Conservation (phyloP, 2,329 filamentous ascomycete species). For the Penicillium sp. region DNA sequence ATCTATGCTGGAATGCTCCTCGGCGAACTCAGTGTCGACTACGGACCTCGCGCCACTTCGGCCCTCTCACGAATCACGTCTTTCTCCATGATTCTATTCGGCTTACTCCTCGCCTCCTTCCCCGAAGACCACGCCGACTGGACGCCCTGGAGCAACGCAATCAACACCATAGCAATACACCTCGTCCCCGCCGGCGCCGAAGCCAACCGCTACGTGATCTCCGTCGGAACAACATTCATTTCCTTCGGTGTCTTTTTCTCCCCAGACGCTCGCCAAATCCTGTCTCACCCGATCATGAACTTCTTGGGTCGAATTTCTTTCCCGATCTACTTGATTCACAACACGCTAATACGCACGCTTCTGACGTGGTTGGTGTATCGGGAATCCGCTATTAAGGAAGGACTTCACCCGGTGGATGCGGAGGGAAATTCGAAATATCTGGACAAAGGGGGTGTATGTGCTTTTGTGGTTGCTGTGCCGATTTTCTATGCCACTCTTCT, state of each 20-base stretch:
- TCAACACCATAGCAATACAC: conserved; percentile 8
- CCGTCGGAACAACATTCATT: conserved; percentile 17
- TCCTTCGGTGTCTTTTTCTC: conserved; percentile 24
- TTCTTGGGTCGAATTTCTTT: conserved; percentile 25
- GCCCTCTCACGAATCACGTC: conserved; percentile 16
- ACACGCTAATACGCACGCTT: conserved; percentile 22
- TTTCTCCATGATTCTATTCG: conserved; percentile 18
- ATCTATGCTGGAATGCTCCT: conserved; percentile 24
- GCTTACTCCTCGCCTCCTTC: conserved; percentile 20
- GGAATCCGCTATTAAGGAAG: conserved; percentile 1
- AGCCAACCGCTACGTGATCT: conserved; percentile 19
- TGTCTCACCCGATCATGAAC: conserved; percentile 19
- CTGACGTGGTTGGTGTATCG: conserved; percentile 22
- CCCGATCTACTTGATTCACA: conserved; percentile 26
- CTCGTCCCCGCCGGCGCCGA: conserved; percentile 18
- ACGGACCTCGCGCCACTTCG: conserved; percentile 16
- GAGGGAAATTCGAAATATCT: neutral
- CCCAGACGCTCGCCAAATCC: conserved; percentile 12
- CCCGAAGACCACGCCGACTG: conserved; percentile 21
- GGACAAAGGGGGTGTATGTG: neutral
- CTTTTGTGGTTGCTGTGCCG: neutral
- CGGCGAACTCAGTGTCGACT: conserved; percentile 22
- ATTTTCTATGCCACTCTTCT: conserved; percentile 2
- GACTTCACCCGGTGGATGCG: conserved; percentile 1
- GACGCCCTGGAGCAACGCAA: conserved; percentile 17